Base-by-base conservation (phyloP, 805 yeast genomes). In the Candida alai region DNA sequence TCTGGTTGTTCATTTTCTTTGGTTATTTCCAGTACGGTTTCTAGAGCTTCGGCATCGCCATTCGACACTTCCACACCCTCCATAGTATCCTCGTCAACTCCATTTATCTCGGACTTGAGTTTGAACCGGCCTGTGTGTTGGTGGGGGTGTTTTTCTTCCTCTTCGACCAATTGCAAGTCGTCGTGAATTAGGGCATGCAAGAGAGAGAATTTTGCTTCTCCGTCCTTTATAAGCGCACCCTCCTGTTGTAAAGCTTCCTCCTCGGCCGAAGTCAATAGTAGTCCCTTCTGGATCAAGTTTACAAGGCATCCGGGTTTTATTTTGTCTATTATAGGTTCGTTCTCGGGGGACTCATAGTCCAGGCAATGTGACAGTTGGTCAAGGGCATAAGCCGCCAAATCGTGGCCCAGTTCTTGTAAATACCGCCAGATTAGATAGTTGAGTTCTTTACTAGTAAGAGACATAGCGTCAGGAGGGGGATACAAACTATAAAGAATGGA, bases 341-440 rank as follows among this genome's bases (percentile, higher is more conserved):
- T 69, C 3, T 55, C 54, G 29, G 78, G 32, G 9, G 50, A 47
- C 34, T 64, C 95, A 40, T 74, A 71, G 14, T 68, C 67, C 41
- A 75, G 68, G 8, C 84, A 80, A 14, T 71, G 62, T 1, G 90
- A 66, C 45, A 84, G 89, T 44, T 84, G 81, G 42, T 83, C 85
- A 19, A 93, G 60, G 0, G 96, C 94, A 49, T 73, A 77, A 0
- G 95, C 88, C 2, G 93, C 69, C 14, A 85, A 68, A 33, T 84
- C 89, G 24, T 71, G 68, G 3, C 94, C 94, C 5, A 80, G 67
- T 55, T 93, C 97, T 52, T 87, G 95, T 24, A 88, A 69, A 52
- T 90, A 93, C 41, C 97, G 65, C 96, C 96, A 93, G 35, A 90
- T 76, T 47, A 93, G 71, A 54, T 90, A 90, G 65, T 90, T 93